phyloP scores from a whole-genome alignment of 2,329 filamentous ascomycete species.

The Cladosporium sphaerospermum region DNA sequence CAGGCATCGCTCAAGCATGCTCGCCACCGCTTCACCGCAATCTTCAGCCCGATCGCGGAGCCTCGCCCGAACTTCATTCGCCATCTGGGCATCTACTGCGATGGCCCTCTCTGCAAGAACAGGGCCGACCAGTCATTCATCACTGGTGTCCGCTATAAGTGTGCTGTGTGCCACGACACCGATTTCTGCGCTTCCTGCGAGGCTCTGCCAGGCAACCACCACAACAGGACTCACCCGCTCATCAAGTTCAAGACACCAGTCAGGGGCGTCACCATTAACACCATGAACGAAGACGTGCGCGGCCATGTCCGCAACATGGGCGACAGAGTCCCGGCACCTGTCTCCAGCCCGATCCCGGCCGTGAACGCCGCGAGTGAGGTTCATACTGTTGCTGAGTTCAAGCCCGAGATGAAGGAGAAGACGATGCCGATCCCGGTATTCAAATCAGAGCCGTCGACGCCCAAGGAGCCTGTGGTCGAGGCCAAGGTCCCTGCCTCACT shows the following conservation, averaged over 20 bases:
- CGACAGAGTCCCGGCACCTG: conserved; percentile 43
- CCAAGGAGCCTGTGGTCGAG: background rate
- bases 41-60: conserved; percentile 66
- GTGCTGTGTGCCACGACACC: conserved; percentile 86
- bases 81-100: conserved; percentile 87
- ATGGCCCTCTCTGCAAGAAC: conserved; percentile 73
- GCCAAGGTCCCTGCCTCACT: conserved; percentile 25
- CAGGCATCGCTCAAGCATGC: conserved; percentile 66
- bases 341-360: conserved; percentile 14
- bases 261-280: conserved; percentile 79
- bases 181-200: conserved; percentile 96
- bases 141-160: conserved; percentile 87
- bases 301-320: conserved; percentile 68
- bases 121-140: conserved; percentile 57
- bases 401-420: conserved; percentile 44
- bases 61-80: conserved; percentile 42
- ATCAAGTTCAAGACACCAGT: conserved; percentile 96
- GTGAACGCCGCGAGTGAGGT: conserved; percentile 54
- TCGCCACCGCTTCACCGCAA: conserved; percentile 77
- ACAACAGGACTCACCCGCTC: conserved; percentile 93
- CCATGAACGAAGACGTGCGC: conserved; percentile 67
- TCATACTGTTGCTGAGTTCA: conserved; percentile 66
- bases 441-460: conserved; percentile 5
- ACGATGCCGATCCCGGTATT: conserved; percentile 16
- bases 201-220: conserved; percentile 71